Conservation (phyloP, 208 protist genomes). For the Leishmania amazonensis region DNA sequence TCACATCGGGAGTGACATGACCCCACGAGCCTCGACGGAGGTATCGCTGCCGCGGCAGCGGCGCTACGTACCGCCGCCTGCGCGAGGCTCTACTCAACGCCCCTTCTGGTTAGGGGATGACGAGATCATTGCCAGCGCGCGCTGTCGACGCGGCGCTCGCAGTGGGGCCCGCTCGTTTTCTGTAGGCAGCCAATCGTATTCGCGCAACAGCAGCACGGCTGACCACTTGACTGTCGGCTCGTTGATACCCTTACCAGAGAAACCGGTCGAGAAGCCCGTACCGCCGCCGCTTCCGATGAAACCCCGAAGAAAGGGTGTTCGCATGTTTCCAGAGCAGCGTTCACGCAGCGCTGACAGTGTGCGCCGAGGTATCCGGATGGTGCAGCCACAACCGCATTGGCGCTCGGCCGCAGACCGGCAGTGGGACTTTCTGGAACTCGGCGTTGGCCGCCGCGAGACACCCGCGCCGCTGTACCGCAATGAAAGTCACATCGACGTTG, state of each 20-base stretch:
- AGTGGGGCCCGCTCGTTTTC: neutral
- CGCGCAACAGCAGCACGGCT: conserved; percentile 20
- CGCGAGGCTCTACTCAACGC: conserved; percentile 6
- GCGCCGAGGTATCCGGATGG: conserved; percentile 57
- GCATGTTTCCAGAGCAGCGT: conserved; percentile 50
- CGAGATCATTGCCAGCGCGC: neutral
- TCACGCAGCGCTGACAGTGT: conserved; percentile 40
- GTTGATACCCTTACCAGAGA: conserved; percentile 54
- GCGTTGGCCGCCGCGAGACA: conserved; percentile 28
- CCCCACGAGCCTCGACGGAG: conserved; percentile 17
- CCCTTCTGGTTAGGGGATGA: conserved; percentile 32
- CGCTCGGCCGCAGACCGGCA: conserved; percentile 48
- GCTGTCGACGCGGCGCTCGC: neutral
- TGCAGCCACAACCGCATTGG: conserved; percentile 64
- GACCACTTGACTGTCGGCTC: conserved; percentile 51
- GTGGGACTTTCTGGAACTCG: conserved; percentile 47
- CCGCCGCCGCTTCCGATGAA: conserved; percentile 58
- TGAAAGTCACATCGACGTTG: conserved; percentile 46
- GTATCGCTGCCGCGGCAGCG: conserved; percentile 31
- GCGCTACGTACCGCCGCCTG: conserved; percentile 36
- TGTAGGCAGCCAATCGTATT: neutral
- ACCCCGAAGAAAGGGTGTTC: conserved; percentile 41
- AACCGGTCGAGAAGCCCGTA: conserved; percentile 32
- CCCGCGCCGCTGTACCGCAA: conserved; percentile 34
- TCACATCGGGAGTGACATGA: conserved; percentile 43